Conservation (phyloP, 192 early-diverging fungal genomes). For the Podila minutissima region DNA sequence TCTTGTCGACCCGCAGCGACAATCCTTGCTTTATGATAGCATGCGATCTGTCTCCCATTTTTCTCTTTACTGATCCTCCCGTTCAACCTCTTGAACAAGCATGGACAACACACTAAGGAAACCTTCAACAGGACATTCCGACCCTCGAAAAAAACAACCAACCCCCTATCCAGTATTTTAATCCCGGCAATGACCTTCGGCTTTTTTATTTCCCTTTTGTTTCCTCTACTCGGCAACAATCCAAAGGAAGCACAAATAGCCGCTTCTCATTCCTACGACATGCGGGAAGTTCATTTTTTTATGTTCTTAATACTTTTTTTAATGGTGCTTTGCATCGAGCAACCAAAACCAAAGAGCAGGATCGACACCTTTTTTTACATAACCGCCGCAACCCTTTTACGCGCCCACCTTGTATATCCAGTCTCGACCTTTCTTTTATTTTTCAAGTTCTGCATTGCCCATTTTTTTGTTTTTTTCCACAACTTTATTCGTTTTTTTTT, state of each 20-base stretch:
- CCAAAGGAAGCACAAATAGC: neutral
- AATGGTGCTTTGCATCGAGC: conserved; percentile 2
- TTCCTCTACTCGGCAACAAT: neutral
- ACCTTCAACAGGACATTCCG: conserved; percentile 50
- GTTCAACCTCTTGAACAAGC: conserved; percentile 5
- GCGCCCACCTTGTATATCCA: neutral
- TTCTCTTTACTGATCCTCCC: conserved; percentile 34
- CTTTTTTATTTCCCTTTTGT: conserved; percentile 9
- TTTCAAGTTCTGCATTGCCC: conserved; percentile 16
- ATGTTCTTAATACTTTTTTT: conserved; percentile 6
- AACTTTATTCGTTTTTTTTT: conserved; percentile 6
- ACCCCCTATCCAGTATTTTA: conserved; percentile 6
- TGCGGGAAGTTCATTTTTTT: neutral
- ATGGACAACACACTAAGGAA: conserved; percentile 35
- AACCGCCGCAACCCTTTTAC: conserved; percentile 6
- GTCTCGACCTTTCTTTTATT: neutral
- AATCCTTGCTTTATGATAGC: neutral
- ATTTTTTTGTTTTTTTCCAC: conserved; percentile 13
- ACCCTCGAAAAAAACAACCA: conserved; percentile 21
- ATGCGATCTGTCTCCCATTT: conserved; percentile 24
- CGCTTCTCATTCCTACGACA: neutral
- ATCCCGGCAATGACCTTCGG: conserved; percentile 12
- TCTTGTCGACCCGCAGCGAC: conserved; percentile 12
- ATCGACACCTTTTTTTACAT: no score
- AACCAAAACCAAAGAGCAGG: no score